phyloP scores from a whole-genome alignment of 805 yeast species.

The Pichia nanzhaoensis region DNA sequence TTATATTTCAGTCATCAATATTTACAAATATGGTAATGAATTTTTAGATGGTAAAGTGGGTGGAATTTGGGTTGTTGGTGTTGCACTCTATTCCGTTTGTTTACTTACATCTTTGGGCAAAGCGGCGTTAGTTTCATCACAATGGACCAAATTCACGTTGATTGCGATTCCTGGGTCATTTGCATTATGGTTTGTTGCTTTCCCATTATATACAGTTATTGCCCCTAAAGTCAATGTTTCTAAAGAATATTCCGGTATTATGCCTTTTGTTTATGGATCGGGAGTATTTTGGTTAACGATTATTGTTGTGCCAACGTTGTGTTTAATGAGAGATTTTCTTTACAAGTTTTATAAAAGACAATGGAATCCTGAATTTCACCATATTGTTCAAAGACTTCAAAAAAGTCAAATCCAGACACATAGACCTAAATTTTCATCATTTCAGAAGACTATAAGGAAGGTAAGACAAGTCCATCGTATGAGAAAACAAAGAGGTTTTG shows the following conservation, averaged over 20 bases:
- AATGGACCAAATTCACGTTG: conserved; percentile 92
- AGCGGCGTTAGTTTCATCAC: conserved; percentile 84
- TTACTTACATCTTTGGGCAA: conserved; percentile 86
- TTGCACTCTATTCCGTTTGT: conserved; percentile 81
- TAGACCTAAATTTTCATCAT: conserved; percentile 93
- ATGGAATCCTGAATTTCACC: conserved; percentile 88
- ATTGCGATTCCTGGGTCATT: conserved; percentile 95
- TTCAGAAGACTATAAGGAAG: conserved; percentile 93
- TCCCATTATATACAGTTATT: conserved; percentile 79
- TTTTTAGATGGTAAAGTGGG: conserved; percentile 62
- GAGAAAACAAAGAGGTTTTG: conserved; percentile 97
- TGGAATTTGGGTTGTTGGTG: conserved; percentile 95
- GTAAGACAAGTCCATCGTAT: conserved; percentile 97
- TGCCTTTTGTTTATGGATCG: conserved; percentile 69
- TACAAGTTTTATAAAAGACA: conserved; percentile 95
- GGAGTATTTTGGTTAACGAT: conserved; percentile 77
- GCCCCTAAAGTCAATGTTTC: conserved; percentile 85
- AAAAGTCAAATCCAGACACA: conserved; percentile 89
- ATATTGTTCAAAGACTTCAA: conserved; percentile 93
- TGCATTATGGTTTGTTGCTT: conserved; percentile 71
- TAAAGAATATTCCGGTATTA: conserved; percentile 74
- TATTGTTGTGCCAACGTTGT: conserved; percentile 67
- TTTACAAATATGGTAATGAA: conserved; percentile 62
- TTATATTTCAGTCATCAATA: conserved; percentile 62
- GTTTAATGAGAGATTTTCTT: conserved; percentile 78